Evolutionary conservation across 2,329 filamentous ascomycete genomes (phyloP), one percentile per base, ranked within the genome.

Genomic region (Ophiocordyceps sinensis): DNA sequence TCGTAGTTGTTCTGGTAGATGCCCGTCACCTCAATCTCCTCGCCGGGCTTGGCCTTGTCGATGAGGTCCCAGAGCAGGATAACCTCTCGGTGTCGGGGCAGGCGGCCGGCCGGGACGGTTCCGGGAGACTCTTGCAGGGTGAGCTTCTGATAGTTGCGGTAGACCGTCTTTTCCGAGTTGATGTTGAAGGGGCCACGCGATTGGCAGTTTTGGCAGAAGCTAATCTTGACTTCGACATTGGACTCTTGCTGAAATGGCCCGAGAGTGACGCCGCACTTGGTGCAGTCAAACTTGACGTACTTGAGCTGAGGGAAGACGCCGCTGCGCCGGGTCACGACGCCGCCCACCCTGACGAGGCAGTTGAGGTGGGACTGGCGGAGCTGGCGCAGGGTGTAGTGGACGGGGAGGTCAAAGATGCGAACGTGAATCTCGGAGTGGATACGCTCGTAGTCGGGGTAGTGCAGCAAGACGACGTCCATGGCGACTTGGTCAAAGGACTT

Each of bases 1-100:
- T 96, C 89, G 56, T 95, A 98, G 65, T 93, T 96, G 69, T 98
- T 98, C 52, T 87, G 82, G 65, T 98, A 98, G 51, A 94, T 85
- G 47, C 91, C 91, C 8, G 88, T 96, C 10, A 98, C 80, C 56
- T 98, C 91, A 43, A 98, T 88, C 58, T 98, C 93, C 62, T 98
- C 91, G 42, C 91, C 91, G 26, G 91, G 91, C 66, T 98, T 98
- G 35, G 89, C 89, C 47, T 77, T 85, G 62, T 98, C 91, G 50
- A 98, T 98, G 41, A 98, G 71, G 64, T 98, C 91, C 77, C 91
- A 96, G 3, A 98, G 76, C 12, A 98, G 75, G 47, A 98, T 87
- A 31, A 98, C 89, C 57, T 98, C 91, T 41, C 91, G 78, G 56
- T 91, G 85, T 41, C 93, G 82, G 4, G 91, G 91, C 37, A 98